These are phyloP conservation scores for Knufia fluminis DNA, from an alignment of 2,329 filamentous ascomycete species.

Conservation along the genomic window DNA sequence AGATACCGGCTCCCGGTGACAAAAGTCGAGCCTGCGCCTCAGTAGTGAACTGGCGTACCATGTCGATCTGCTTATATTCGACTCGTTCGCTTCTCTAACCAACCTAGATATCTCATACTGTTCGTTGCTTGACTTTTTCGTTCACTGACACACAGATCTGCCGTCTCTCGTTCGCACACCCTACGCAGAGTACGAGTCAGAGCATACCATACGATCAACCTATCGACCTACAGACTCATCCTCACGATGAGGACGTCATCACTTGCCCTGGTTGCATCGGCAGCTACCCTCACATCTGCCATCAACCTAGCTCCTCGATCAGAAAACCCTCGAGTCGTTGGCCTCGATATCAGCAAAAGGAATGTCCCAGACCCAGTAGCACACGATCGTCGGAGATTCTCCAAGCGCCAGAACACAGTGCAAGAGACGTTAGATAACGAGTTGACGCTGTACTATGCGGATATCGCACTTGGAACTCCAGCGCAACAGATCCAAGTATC, in stretches of 20 bases:
- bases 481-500: conserved; percentile 46
- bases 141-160: background rate
- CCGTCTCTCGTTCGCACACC: background rate
- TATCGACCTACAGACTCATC: background rate
- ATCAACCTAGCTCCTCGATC: conserved; percentile 20
- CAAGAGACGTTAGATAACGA: conserved; percentile 20
- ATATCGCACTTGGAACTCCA: conserved; percentile 49
- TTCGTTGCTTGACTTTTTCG: background rate
- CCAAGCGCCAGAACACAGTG: conserved; percentile 15
- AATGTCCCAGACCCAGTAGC: conserved; percentile 14
- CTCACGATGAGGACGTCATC: conserved; percentile 2
- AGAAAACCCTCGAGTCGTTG: conserved; percentile 18
- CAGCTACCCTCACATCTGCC: conserved; percentile 18
- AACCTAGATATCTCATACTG: background rate
- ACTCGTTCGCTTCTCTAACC: background rate
- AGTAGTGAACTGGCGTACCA: background rate
- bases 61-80: conserved; percentile 1
- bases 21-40: conserved; percentile 2
- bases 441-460: conserved; percentile 41
- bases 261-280: background rate
- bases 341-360: conserved; percentile 18
- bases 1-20: background rate
- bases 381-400: conserved; percentile 16
- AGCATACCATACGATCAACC: background rate
- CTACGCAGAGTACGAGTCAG: background rate